These are phyloP conservation scores for Xylariaceae sp. DNA, from an alignment of 2,329 filamentous ascomycete species.

Conservation along the genomic window DNA sequence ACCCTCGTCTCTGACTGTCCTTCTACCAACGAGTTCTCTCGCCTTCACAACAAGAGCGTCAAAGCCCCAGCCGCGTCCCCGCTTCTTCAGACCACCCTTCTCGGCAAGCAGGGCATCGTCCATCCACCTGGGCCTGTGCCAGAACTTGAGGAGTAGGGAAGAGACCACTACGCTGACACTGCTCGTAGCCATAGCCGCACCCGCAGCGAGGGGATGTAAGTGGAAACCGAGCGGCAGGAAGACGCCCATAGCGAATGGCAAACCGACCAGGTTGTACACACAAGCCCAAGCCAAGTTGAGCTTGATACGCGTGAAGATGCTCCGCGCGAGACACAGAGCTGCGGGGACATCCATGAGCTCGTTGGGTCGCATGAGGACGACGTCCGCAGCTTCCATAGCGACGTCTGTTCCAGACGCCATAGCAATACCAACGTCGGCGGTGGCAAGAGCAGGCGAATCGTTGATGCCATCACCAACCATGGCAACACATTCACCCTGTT, in stretches of 20 bases:
- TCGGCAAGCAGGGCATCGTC: conserved; percentile 64
- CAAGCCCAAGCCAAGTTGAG: conserved; percentile 91
- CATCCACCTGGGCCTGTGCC: conserved; percentile 86
- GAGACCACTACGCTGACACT: conserved; percentile 87
- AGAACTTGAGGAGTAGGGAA: conserved; percentile 80
- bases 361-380: conserved; percentile 91
- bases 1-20: conserved; percentile 45
- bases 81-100: conserved; percentile 45
- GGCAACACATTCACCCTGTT: conserved; percentile 72
- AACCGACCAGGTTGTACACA: conserved; percentile 83
- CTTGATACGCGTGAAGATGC: conserved; percentile 91
- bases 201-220: conserved; percentile 90
- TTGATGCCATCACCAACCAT: conserved; percentile 99
- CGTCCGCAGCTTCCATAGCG: conserved; percentile 93
- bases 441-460: conserved; percentile 91
- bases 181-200: conserved; percentile 87
- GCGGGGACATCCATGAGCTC: conserved; percentile 92
- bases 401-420: conserved; percentile 93
- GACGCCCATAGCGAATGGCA: conserved; percentile 95
- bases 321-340: conserved; percentile 74
- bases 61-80: conserved; percentile 41
- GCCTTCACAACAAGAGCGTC: conserved; percentile 42
- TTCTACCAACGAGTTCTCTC: conserved; percentile 39
- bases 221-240: conserved; percentile 87
- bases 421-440: conserved; percentile 88